phyloP scores from a whole-genome alignment of 257 asterid genomes.

The Primulina huaijiensis region DNA sequence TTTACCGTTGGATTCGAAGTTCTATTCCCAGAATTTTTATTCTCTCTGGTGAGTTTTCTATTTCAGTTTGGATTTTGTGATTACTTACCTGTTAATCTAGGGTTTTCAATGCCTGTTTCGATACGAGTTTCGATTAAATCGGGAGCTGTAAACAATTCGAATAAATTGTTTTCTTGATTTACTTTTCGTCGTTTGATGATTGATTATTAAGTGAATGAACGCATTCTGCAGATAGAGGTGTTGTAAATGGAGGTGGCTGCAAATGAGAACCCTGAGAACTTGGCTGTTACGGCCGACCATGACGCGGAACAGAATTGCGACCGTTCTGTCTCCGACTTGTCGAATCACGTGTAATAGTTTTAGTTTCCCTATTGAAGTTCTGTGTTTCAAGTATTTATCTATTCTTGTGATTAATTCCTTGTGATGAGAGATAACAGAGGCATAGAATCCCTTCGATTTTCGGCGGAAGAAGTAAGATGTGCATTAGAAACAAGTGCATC shows the following conservation, averaged over 20 bases:
- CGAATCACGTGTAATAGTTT: slow-evolving; percentile 41
- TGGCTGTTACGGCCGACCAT: slow-evolving; percentile 27
- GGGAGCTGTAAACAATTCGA: not conserved
- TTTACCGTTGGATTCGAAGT: not conserved
- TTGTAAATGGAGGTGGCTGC: slow-evolving; percentile 34
- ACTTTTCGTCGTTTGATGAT: not conserved
- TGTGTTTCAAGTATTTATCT: not conserved
- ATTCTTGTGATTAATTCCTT: slow-evolving; percentile 1
- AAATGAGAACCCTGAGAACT: slow-evolving; percentile 34
- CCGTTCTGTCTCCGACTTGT: slow-evolving; percentile 31
- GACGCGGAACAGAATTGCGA: slow-evolving; percentile 41
- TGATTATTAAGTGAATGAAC: not conserved
- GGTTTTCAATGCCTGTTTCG: not conserved
- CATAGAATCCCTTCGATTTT: slow-evolving; percentile 32
- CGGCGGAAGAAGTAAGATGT: slow-evolving; percentile 49
- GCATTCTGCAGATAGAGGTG: not conserved
- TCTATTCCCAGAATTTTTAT: not conserved
- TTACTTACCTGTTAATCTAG: not conserved
- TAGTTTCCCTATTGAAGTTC: slow-evolving; percentile 3
- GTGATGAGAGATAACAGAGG: slow-evolving; percentile 32
- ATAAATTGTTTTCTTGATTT: not conserved
- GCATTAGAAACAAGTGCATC: slow-evolving; percentile 63
- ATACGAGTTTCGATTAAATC: not conserved
- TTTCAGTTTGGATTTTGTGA: not conserved
- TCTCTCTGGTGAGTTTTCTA: not conserved